Conservation (phyloP, 2,329 filamentous ascomycete genomes). For the Xylaria sp. region DNA sequence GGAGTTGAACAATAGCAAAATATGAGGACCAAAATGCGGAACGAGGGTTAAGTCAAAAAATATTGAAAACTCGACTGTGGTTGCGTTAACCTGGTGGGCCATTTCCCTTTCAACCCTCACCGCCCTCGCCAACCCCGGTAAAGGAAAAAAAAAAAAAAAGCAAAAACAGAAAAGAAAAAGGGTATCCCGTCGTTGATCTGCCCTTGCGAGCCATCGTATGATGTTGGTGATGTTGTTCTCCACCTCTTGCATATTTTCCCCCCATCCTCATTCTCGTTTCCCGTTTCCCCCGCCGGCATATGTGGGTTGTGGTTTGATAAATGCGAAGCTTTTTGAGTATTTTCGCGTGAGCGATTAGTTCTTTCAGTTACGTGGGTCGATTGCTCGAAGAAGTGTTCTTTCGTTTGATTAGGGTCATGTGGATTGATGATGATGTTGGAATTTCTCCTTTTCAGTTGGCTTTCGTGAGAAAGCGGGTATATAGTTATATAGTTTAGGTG, state of each 20-base stretch:
- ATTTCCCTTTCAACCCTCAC: no score
- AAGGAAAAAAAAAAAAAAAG: neutral
- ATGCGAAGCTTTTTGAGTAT: constrained; percentile 7
- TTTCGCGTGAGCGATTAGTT: constrained; percentile 31
- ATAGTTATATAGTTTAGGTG: constrained; percentile 3
- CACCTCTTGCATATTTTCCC: neutral
- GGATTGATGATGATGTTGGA: constrained; percentile 10
- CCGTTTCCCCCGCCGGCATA: constrained; percentile 6
- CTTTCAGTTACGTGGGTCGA: constrained; percentile 21
- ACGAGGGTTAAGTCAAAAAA: no score
- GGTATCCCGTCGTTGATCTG: constrained; percentile 17
- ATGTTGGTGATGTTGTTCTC: neutral
- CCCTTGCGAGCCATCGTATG: constrained; percentile 5
- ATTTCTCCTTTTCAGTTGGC: neutral
- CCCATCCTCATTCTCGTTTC: neutral
- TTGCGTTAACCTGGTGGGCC: no score
- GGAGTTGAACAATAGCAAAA: no score
- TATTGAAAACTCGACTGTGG: no score
- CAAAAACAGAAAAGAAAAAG: constrained; percentile 2
- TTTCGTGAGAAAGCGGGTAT: constrained; percentile 32
- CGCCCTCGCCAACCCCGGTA: neutral
- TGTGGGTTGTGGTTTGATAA: constrained; percentile 3
- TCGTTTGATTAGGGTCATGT: constrained; percentile 27
- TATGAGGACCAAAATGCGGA: no score
- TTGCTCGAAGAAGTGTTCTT: constrained; percentile 26